phyloP scores from a whole-genome alignment of 805 yeast species.

The Saturnispora mendoncae region DNA sequence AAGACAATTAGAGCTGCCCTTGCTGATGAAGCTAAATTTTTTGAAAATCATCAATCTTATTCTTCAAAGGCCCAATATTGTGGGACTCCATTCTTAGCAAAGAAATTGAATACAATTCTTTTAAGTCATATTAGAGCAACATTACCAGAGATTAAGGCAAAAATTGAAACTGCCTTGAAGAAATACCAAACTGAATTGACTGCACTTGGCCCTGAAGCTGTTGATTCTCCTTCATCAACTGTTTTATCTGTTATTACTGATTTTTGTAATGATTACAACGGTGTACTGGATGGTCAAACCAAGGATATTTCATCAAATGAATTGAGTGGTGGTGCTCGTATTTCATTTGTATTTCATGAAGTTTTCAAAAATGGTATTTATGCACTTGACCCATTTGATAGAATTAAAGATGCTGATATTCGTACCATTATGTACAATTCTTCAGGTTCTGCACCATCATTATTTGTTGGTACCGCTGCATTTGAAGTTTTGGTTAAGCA shows the following conservation, averaged over 20 bases:
- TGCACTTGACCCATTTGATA: constrained; percentile 93
- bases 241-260: constrained; percentile 88
- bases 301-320: constrained; percentile 83
- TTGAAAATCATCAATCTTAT: constrained; percentile 85
- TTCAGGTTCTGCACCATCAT: constrained; percentile 91
- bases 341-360: constrained; percentile 94
- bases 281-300: constrained; percentile 86
- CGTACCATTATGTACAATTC: constrained; percentile 96
- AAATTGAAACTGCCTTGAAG: constrained; percentile 76
- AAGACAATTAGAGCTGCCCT: constrained; percentile 87
- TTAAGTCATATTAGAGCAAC: constrained; percentile 84
- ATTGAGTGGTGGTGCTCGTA: constrained; percentile 96
- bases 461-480: constrained; percentile 95
- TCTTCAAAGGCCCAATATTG: constrained; percentile 90
- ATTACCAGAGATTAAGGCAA: constrained; percentile 85
- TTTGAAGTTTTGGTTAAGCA: constrained; percentile 93
- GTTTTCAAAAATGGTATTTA: constrained; percentile 86
- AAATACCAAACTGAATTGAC: constrained; percentile 75
- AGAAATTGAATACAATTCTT: constrained; percentile 79
- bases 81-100: constrained; percentile 97
- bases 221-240: constrained; percentile 82
- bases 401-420: constrained; percentile 89
- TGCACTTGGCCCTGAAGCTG: constrained; percentile 78
- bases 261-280: constrained; percentile 83
- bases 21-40: constrained; percentile 67